Conservation (phyloP, 1,284 basidiomycete species). For the Laetiporus sulphureus region DNA sequence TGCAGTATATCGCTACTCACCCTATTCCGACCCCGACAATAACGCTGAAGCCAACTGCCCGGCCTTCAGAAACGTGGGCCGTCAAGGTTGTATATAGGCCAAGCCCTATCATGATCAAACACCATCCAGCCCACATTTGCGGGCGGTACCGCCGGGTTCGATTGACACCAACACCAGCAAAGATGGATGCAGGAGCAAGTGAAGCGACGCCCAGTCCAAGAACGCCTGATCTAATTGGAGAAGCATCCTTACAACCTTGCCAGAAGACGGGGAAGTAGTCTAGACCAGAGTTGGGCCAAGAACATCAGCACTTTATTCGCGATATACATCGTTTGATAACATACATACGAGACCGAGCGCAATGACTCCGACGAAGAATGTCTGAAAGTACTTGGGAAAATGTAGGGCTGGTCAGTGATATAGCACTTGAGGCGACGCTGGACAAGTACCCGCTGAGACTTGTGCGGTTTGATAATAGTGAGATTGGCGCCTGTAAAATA, state of each 20-base stretch:
- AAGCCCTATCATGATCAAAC: slow-evolving; percentile 23
- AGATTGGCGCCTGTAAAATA: too few species aligned
- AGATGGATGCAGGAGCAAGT: slow-evolving; percentile 19
- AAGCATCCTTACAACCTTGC: slow-evolving; percentile 28
- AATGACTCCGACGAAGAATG: too few species aligned
- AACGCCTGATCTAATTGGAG: slow-evolving; percentile 20
- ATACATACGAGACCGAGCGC: too few species aligned
- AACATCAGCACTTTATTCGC: too few species aligned
- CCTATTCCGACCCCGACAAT: slow-evolving; percentile 20
- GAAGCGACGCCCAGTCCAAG: slow-evolving; percentile 19
- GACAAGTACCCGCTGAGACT: too few species aligned
- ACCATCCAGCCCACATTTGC: slow-evolving; percentile 22
- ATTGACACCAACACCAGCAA: slow-evolving; percentile 17
- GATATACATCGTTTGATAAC: too few species aligned
- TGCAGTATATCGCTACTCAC: too few species aligned
- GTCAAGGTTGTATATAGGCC: slow-evolving; percentile 22
- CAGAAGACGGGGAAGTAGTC: slow-evolving; percentile 34
- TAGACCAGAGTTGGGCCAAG: too few species aligned
- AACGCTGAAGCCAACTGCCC: slow-evolving; percentile 29
- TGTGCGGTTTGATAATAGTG: too few species aligned
- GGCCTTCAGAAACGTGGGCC: slow-evolving; percentile 18
- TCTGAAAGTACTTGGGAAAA: too few species aligned
- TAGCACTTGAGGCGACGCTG: too few species aligned
- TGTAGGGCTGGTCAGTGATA: too few species aligned
- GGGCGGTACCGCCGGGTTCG: slow-evolving; percentile 19